These are phyloP conservation scores for Dendrothele bispora DNA, from an alignment of 768 basidiomycete genomes.

Conservation along the genomic window DNA sequence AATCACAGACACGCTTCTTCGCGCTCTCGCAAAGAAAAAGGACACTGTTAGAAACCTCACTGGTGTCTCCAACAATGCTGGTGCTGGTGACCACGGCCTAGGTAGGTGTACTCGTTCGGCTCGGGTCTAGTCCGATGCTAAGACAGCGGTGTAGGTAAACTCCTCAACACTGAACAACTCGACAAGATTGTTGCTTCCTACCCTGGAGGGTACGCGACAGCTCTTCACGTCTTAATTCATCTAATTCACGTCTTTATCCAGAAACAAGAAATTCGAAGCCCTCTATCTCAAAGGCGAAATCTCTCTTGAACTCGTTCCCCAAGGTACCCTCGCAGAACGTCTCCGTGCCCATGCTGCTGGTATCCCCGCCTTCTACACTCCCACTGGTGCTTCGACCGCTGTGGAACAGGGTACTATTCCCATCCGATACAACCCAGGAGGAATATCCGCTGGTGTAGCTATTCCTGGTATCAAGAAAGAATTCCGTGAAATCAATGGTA, in stretches of 20 bases:
- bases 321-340: conserved; percentile 88
- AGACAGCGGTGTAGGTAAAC: conserved; percentile 49
- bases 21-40: conserved; percentile 69
- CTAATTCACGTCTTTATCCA: conserved; percentile 24
- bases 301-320: conserved; percentile 85
- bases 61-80: conserved; percentile 84
- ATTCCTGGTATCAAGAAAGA: conserved; percentile 79
- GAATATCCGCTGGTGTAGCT: conserved; percentile 67
- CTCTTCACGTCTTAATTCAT: neutral
- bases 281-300: conserved; percentile 81
- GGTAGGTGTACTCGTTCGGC: conserved; percentile 38
- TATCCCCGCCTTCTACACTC: conserved; percentile 92
- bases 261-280: conserved; percentile 84
- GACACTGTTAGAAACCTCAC: conserved; percentile 70
- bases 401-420: conserved; percentile 81
- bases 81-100: conserved; percentile 66
- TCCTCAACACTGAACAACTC: conserved; percentile 74
- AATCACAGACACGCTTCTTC: conserved; percentile 75
- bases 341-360: conserved; percentile 88
- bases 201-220: conserved; percentile 72
- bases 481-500: conserved; percentile 72
- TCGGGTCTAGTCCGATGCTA: neutral
- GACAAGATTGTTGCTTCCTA: conserved; percentile 87
- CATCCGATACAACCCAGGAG: conserved; percentile 74
- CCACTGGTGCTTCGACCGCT: conserved; percentile 84